Evolutionary conservation across 2,329 filamentous ascomycete species (phyloP), one percentile per base, ranked within the genome.

Genomic region (Colletotrichum sojae): DNA sequence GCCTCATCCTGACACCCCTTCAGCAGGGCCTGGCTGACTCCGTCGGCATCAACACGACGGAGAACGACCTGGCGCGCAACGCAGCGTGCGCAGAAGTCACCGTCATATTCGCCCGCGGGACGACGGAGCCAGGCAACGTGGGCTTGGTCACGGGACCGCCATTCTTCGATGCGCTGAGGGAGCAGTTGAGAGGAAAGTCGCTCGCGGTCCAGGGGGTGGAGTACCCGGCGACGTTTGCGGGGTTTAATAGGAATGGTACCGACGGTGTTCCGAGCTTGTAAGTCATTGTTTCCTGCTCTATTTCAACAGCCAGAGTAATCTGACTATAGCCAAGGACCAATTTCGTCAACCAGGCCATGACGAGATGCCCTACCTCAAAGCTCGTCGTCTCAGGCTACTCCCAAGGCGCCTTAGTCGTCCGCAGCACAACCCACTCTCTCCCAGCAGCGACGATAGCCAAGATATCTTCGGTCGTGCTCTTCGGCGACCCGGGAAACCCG

Each of bases 31-130:
- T 74, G 4, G 73, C 63, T 15, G 53, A 49, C 5, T 9, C 63
- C 8, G 73, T 73, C 2, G 59, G 40, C 45, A 64, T 78, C 27
- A 43, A 60, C 20, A 57, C 69, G 20, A 63, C 48, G 2, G 48
- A 51, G 20, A 39, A 71, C 36, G 66, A 58, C 31, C 18, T 71
- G 51, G 43, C 59, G n/a, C 69, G 71, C 36, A 65, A 65, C 45
- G 67, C 72, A 10, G 54, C 67, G 9, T 77, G 76, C 63, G 64
- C 69, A n/a, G 75, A 75, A 51, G 72, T 78, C 40, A 77, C 72
- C 9, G 62, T 78, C 31, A 53, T 78, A 25, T 78, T 76, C 36
- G 75, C 74, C n/a, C 73, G 77, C 0, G 77, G 77, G 8, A 78
- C 76, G 16, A 78, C 76, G 27, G 76, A 78, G 49, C 65, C 73